A percentile compares a stretch with the other conserved stretches of the same genome.
phyloP scores from a whole-genome alignment of 176 grass and related monocot species.

The Triticum urartu region DNA sequence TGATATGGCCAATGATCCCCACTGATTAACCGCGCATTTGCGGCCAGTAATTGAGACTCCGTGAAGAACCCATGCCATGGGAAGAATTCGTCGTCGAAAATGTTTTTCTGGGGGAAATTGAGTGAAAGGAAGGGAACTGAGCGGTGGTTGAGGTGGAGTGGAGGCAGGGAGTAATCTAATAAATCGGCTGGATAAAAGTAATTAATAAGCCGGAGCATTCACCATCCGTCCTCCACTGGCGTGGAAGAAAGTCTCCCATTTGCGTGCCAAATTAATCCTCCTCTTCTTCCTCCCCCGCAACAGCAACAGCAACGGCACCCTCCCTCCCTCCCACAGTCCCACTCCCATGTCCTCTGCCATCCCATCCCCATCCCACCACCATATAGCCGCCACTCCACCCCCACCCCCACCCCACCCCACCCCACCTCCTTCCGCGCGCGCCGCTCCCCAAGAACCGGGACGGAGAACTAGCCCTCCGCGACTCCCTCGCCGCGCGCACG shows the following conservation, averaged over 20 bases:
- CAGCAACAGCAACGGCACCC: neutral
- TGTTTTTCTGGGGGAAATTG: neutral
- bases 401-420: neutral
- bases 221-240: slow-evolving; percentile 35
- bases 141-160: slow-evolving; percentile 24
- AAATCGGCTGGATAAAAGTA: neutral
- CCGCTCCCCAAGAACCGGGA: slow-evolving; percentile 33
- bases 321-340: neutral
- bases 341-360: neutral
- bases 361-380: slow-evolving; percentile 10
- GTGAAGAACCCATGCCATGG: neutral
- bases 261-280: slow-evolving; percentile 59
- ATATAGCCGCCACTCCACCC: slow-evolving; percentile 36
- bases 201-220: slow-evolving; percentile 15
- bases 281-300: slow-evolving; percentile 14
- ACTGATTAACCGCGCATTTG: neutral
- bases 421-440: slow-evolving; percentile 12
- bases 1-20: neutral
- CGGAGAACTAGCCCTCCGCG: slow-evolving; percentile 1
- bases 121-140: neutral
- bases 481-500: neutral
- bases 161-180: slow-evolving; percentile 5
- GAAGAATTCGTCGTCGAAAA: neutral
- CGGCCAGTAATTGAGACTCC: too few relatives aligned
- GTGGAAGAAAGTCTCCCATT: slow-evolving; percentile 64